Conservation (phyloP, 2,329 filamentous ascomycete genomes). For the Blastomyces silverae region DNA sequence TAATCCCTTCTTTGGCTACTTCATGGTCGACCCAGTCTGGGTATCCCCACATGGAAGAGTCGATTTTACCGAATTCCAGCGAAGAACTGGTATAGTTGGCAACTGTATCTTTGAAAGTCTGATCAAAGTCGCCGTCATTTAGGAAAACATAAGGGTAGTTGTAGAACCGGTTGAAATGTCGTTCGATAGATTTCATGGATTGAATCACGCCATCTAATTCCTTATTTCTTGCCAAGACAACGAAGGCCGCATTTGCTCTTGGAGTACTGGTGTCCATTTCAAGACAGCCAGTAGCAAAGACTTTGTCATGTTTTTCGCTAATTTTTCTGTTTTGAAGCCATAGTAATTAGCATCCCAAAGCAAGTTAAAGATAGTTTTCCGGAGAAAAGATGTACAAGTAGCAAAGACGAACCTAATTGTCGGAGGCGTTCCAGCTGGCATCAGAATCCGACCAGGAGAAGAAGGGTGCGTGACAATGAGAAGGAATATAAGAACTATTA, state of each 20-base stretch:
- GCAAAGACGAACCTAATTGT: slow-evolving; percentile 67
- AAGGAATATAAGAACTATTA: slow-evolving; percentile 82
- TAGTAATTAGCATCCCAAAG: slow-evolving; percentile 1
- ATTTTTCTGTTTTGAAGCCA: slow-evolving; percentile 62
- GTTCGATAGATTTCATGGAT: slow-evolving; percentile 94
- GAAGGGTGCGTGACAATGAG: slow-evolving; percentile 84
- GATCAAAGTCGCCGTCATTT: slow-evolving; percentile 95
- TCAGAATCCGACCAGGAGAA: slow-evolving; percentile 71
- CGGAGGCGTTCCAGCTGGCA: slow-evolving; percentile 81
- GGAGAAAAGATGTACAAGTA: background rate
- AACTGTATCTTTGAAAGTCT: slow-evolving; percentile 82
- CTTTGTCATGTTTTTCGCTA: slow-evolving; percentile 93
- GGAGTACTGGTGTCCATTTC: slow-evolving; percentile 66
- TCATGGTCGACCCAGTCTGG: slow-evolving; percentile 94
- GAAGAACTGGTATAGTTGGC: slow-evolving; percentile 79
- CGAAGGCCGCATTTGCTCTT: slow-evolving; percentile 88
- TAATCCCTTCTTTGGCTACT: slow-evolving; percentile 90
- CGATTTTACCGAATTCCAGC: slow-evolving; percentile 93
- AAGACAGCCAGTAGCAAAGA: slow-evolving; percentile 85
- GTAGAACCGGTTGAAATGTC: slow-evolving; percentile 98
- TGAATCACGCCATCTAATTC: slow-evolving; percentile 93
- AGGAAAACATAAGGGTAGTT: slow-evolving; percentile 98
- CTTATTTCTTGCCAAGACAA: slow-evolving; percentile 91
- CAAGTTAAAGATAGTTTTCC: background rate
- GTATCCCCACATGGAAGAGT: slow-evolving; percentile 86